These are phyloP conservation scores for Neofusicoccum sp. DNA, from an alignment of 2,329 filamentous ascomycete genomes.

Conservation along the genomic window DNA sequence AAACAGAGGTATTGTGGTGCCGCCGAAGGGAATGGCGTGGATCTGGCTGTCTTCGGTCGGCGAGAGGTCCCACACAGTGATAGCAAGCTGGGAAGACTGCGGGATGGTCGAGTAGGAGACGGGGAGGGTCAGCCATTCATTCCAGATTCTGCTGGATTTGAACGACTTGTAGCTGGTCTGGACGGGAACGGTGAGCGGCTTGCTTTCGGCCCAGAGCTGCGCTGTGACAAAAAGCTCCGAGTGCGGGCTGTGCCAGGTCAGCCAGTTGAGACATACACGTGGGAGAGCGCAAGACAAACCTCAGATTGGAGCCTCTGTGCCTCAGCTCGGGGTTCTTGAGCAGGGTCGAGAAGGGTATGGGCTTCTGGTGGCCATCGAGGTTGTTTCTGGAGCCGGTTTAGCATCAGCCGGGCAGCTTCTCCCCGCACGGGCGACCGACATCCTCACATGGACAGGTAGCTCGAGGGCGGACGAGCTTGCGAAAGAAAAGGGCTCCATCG, in stretches of 20 bases:
- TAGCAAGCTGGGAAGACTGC: conserved; percentile 78
- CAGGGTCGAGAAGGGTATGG: conserved; percentile 75
- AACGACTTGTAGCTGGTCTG: conserved; percentile 95
- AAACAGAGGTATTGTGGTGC: conserved; percentile 90
- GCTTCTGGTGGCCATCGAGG: conserved; percentile 76
- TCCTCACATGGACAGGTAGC: conserved; percentile 66
- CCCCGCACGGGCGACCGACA: conserved; percentile 51
- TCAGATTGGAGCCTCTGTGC: conserved; percentile 84
- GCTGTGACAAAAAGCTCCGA: conserved; percentile 93
- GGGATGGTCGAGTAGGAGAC: conserved; percentile 83
- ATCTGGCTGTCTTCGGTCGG: conserved; percentile 73
- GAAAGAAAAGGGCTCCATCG: conserved; percentile 95
- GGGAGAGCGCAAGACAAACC: conserved; percentile 44
- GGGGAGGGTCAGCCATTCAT: conserved; percentile 92
- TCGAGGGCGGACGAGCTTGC: conserved; percentile 84
- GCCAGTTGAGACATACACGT: background rate
- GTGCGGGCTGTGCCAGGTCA: conserved; percentile 57
- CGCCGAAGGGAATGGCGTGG: conserved; percentile 88
- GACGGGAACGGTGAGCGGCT: conserved; percentile 86
- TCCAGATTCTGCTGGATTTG: conserved; percentile 76
- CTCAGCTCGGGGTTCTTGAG: conserved; percentile 77
- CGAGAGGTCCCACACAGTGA: conserved; percentile 94
- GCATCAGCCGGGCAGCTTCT: conserved; percentile 18
- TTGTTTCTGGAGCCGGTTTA: conserved; percentile 59
- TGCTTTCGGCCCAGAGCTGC: conserved; percentile 94